Conservation (phyloP, 371 early-diverging fungal species). For the Mortierella sp. region DNA sequence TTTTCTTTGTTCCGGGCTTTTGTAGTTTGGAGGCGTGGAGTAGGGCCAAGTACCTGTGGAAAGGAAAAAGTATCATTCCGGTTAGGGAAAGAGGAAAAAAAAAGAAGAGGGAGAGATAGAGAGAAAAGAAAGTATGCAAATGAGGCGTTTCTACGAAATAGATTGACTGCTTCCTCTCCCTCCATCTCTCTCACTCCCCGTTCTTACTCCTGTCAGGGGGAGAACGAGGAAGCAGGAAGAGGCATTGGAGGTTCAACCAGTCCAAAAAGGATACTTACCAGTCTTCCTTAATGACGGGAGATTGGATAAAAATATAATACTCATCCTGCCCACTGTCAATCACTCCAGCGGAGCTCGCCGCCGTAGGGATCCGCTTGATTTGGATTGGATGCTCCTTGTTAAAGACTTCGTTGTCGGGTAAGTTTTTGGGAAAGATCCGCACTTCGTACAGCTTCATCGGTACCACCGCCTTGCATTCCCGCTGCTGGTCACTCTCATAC, state of each 20-base stretch:
- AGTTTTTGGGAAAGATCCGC: slow-evolving; percentile 66
- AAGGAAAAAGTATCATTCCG: slow-evolving; percentile 53
- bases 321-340: slow-evolving; percentile 43
- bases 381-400: slow-evolving; percentile 65
- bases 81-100: slow-evolving; percentile 69
- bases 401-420: slow-evolving; percentile 71
- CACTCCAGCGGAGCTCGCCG: slow-evolving; percentile 8
- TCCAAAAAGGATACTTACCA: slow-evolving; percentile 69
- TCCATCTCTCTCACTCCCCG: no score
- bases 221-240: no score
- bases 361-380: slow-evolving; percentile 48
- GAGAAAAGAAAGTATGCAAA: slow-evolving; percentile 22
- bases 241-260: no score
- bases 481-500: slow-evolving; percentile 84
- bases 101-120: slow-evolving; percentile 59
- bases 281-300: slow-evolving; percentile 87
- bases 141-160: no score
- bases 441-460: slow-evolving; percentile 73
- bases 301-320: slow-evolving; percentile 67
- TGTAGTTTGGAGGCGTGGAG: slow-evolving; percentile 53
- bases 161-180: no score
- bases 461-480: slow-evolving; percentile 83
- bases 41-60: slow-evolving; percentile 70
- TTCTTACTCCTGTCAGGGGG: no score
- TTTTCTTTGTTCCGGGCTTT: slow-evolving; percentile 47